Percentiles rank a stretch among this genome's conserved stretches.
These are phyloP conservation scores for Schizonepeta tenuifolia DNA, from an alignment of 257 asterid species.

Conservation along the genomic window DNA sequence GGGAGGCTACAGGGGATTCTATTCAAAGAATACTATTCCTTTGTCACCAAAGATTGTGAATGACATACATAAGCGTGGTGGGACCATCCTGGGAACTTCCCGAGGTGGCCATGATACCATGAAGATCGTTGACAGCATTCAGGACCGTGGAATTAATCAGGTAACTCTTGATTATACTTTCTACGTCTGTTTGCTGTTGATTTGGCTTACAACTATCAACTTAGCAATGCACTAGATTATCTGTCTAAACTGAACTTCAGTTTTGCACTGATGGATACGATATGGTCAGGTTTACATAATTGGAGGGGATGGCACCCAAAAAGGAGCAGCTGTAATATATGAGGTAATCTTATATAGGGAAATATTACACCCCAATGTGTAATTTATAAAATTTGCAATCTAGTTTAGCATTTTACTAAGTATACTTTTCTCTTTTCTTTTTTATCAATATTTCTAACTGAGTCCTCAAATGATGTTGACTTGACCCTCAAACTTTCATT, in stretches of 20 bases:
- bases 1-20: constrained; percentile 68
- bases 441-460: not conserved
- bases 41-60: constrained; percentile 62
- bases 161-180: constrained; percentile 38
- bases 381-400: constrained; percentile 5
- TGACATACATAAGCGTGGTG: constrained; percentile 97
- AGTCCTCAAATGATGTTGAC: constrained; percentile 19
- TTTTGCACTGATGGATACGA: constrained; percentile 35
- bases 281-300: constrained; percentile 79
- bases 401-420: not conserved
- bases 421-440: not conserved
- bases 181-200: constrained; percentile 8
- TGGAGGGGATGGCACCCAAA: constrained; percentile 96
- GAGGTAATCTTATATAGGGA: constrained; percentile 52
- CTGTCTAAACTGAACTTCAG: constrained; percentile 24
- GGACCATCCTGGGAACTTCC: constrained; percentile 89
- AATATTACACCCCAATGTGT: not conserved
- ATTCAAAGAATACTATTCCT: constrained; percentile 53
- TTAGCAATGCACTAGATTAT: constrained; percentile 21
- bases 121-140: constrained; percentile 92
- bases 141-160: constrained; percentile 96
- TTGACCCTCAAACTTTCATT: constrained; percentile 19
- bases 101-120: constrained; percentile 92
- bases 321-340: constrained; percentile 86
- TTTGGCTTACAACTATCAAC: constrained; percentile 17